Base-by-base conservation (phyloP, 1,284 basidiomycete genomes). In the Dichomitus squalens region DNA sequence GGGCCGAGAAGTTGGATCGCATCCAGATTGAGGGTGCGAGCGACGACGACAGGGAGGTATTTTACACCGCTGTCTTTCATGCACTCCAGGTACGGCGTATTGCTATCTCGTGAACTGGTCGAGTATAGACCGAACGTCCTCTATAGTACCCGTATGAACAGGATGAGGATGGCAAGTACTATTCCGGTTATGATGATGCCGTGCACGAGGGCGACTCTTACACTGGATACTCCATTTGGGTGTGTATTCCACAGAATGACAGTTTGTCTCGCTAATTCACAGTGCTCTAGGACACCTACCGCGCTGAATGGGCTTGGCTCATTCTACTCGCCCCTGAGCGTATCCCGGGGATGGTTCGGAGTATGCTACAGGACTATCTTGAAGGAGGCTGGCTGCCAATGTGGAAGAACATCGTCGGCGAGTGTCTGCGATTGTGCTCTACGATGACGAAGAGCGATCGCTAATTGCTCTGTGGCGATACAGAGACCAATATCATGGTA, bases 371-470 rank as follows among this genome's bases (percentile, higher is more conserved):
- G 57, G 91, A 93, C 70, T 94, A 87, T 66, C 71, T 78, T 55
- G 80, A 90, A 83, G 85, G 89, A 23, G 92, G 92, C 4, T 92
- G 90, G 88, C 73, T 94, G 44, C 92, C 92, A 0, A 93, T 94
- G 91, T 94, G 92, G 92, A 93, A 93, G 74, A 94, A 93, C 64
- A 82, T 93, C 16, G 84, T 90, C 58, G 91, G 85, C 86, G 49
- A 59, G 55, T 52, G 4, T 41, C 20, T 23, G n/a, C n/a, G n/a
- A n/a, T n/a, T n/a, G n/a, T 7, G 1, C 8, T 4, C 20, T 4
- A 2, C 51, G n/a, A n/a, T n/a, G n/a, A n/a, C n/a, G n/a, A n/a
- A n/a, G 9, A 3, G 23, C n/a, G 14, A 14, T 35, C 20, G 27
- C 16, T 18, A 46, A 38, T 33, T 34, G 21, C 16, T 25, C 9